phyloP scores from a whole-genome alignment of 2,329 filamentous ascomycete genomes.

The Septoria linicola region DNA sequence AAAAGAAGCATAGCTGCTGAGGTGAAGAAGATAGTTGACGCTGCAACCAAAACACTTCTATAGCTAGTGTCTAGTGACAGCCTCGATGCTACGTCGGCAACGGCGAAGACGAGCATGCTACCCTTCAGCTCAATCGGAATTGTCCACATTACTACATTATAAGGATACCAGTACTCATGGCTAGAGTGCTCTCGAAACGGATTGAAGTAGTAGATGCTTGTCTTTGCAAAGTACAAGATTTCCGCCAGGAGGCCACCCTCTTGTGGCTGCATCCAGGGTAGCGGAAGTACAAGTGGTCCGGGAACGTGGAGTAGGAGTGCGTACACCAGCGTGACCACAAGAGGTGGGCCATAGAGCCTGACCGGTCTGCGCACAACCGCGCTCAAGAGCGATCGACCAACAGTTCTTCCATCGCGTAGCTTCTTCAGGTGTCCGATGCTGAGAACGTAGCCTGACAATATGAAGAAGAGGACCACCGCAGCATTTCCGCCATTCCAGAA shows the following conservation, averaged over 20 bases:
- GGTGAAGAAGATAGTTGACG: neutral
- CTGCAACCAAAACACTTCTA: constrained; percentile 25
- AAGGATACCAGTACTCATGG: constrained; percentile 6
- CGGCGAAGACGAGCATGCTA: constrained; percentile 60
- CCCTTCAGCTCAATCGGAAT: constrained; percentile 63
- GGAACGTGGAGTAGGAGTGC: constrained; percentile 19
- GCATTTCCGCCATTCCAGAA: constrained; percentile 60
- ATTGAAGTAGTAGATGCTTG: constrained; percentile 4
- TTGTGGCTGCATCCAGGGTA: constrained; percentile 30
- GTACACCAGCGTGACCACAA: constrained; percentile 24
- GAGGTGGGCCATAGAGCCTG: constrained; percentile 18
- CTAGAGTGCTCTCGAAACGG: constrained; percentile 13
- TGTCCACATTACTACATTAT: constrained; percentile 47
- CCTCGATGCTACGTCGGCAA: constrained; percentile 29
- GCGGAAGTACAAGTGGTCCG: constrained; percentile 27
- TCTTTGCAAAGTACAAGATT: neutral
- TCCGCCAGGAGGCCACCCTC: neutral
- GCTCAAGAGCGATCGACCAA: constrained; percentile 7
- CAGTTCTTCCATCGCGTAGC: constrained; percentile 1
- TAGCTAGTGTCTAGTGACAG: neutral
- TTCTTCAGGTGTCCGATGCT: constrained; percentile 24
- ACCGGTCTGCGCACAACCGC: constrained; percentile 18
- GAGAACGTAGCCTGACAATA: constrained; percentile 53
- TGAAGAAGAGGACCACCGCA: constrained; percentile 54
- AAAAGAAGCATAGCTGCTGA: constrained; percentile 43